Evolutionary conservation across 768 basidiomycete species (phyloP).

Genomic region (Basidioascus undulatus): DNA sequence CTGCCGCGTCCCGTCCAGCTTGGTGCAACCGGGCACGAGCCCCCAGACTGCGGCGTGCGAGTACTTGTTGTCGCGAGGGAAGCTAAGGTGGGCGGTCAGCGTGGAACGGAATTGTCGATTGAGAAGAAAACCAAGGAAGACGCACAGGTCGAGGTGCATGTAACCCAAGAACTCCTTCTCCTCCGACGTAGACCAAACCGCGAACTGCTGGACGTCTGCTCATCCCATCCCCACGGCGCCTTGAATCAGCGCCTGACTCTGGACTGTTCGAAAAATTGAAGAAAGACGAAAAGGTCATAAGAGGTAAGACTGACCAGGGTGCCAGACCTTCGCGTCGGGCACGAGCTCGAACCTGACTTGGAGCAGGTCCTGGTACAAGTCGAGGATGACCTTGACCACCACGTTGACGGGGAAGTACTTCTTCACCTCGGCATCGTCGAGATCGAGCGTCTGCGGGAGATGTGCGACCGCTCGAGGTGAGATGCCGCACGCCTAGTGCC

Average conservation of each 20-base stretch:
- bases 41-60: slow-evolving; percentile 67
- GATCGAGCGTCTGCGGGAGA: slow-evolving; percentile 25
- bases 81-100: not conserved
- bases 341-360: slow-evolving; percentile 34
- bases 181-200: slow-evolving; percentile 33
- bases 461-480: not conserved
- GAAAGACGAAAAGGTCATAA: too few species aligned
- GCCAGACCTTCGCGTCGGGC: slow-evolving; percentile 38
- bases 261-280: too few species aligned
- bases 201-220: slow-evolving; percentile 65
- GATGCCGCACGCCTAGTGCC: too few species aligned
- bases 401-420: slow-evolving; percentile 71
- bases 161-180: slow-evolving; percentile 51
- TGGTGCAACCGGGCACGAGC: slow-evolving; percentile 37
- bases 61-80: slow-evolving; percentile 41
- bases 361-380: slow-evolving; percentile 61
- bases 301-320: slow-evolving; percentile 34
- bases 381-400: slow-evolving; percentile 57
- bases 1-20: slow-evolving; percentile 30
- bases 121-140: slow-evolving; percentile 1
- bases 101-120: slow-evolving; percentile 3
- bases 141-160: slow-evolving; percentile 62
- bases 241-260: too few species aligned
- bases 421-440: slow-evolving; percentile 52
- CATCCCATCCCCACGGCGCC: too few species aligned